Percentiles rank a stretch among this genome's conserved stretches.
These are phyloP conservation scores for Rosa persica DNA, from an alignment of 306 rosid genomes.

Conservation along the genomic window DNA sequence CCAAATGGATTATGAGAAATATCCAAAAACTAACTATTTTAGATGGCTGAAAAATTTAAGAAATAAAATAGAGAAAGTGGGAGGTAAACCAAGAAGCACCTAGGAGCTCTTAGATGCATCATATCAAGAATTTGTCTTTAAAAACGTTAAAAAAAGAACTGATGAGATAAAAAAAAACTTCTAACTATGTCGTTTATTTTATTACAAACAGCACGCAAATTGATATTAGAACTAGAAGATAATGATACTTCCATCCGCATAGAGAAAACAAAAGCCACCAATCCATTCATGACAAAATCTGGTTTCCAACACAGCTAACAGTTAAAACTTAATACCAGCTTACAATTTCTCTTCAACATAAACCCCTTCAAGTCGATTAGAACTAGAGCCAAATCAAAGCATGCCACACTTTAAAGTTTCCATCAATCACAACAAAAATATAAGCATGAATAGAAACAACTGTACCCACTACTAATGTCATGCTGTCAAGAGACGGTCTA, in stretches of 20 bases:
- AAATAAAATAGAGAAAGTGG: background rate
- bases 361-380: background rate
- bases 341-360: background rate
- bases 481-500: background rate
- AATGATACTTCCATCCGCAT: background rate
- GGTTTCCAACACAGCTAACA: background rate
- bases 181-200: background rate
- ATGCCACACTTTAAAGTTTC: background rate
- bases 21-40: background rate
- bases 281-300: background rate
- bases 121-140: background rate
- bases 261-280: background rate
- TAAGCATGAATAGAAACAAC: background rate
- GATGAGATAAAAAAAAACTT: background rate
- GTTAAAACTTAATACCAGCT: background rate
- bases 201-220: background rate
- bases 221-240: background rate
- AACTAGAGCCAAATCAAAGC: background rate
- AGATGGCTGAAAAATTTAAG: background rate
- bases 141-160: background rate
- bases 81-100: background rate
- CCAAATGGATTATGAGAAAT: background rate
- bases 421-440: background rate
- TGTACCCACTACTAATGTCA: background rate
- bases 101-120: background rate